Evolutionary conservation across 768 basidiomycete genomes (phyloP).

Genomic region (Lactifluus volemus): DNA sequence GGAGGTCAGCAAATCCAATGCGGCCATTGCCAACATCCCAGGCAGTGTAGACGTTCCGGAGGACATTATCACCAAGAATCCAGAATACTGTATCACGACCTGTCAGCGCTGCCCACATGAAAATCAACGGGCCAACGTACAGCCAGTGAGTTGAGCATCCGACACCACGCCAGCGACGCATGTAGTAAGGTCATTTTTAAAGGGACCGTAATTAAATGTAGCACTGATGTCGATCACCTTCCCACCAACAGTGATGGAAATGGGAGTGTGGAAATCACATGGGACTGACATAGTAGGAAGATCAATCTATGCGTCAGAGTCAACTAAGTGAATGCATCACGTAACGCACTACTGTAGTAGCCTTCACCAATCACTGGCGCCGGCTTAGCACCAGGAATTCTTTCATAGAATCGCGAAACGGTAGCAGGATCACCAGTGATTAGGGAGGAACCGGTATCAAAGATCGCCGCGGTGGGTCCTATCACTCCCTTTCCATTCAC

Average conservation of each 20-base stretch:
- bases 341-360: neutral
- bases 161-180: neutral
- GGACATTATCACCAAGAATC: conserved; percentile 7
- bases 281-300: neutral
- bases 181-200: neutral
- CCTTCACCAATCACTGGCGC: neutral
- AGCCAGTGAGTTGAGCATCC: neutral
- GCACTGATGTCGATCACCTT: neutral
- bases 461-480: too few relatives aligned
- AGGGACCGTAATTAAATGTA: neutral
- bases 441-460: too few relatives aligned
- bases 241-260: neutral
- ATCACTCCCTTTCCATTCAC: too few relatives aligned
- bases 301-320: neutral
- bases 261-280: neutral
- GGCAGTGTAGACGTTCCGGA: conserved; percentile 2
- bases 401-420: too few relatives aligned
- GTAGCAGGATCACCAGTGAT: too few relatives aligned
- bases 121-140: neutral
- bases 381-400: neutral
- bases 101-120: neutral
- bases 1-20: conserved; percentile 5
- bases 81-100: neutral
- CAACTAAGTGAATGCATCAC: neutral
- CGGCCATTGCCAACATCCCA: conserved; percentile 1